Percentiles rank a stretch among this genome's conserved stretches.
phyloP scores from a whole-genome alignment of 495 filamentous ascomycete genomes.

The Penicillium simplicissimum region DNA sequence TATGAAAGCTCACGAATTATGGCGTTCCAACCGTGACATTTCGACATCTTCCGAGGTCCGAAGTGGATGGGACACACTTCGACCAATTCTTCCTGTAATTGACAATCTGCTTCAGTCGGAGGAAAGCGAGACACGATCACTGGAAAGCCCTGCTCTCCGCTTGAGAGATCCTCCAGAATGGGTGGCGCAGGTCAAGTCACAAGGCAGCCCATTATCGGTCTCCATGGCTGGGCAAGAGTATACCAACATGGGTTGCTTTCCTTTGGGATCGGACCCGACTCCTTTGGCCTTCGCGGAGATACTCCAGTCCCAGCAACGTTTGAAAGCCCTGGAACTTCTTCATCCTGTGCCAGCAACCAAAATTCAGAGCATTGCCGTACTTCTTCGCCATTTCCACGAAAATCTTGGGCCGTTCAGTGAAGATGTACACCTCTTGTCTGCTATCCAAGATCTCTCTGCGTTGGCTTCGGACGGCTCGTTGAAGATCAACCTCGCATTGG shows the following conservation, averaged over 20 bases:
- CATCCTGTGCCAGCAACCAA: conserved; percentile 42
- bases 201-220: conserved; percentile 50
- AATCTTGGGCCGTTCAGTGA: conserved; percentile 18
- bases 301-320: conserved; percentile 49
- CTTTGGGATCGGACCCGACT: conserved; percentile 51
- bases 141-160: conserved; percentile 10
- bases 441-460: conserved; percentile 37
- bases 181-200: conserved; percentile 37
- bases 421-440: conserved; percentile 22
- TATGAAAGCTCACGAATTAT: conserved; percentile 54
- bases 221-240: conserved; percentile 49
- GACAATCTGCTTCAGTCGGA: conserved; percentile 30
- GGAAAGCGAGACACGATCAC: conserved; percentile 15
- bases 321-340: conserved; percentile 48
- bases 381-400: conserved; percentile 37
- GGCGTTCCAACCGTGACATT: conserved; percentile 47
- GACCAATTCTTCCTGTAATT: conserved; percentile 31
- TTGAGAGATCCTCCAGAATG: conserved; percentile 45
- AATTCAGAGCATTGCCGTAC: conserved; percentile 34
- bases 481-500: conserved; percentile 48
- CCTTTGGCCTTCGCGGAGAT: conserved; percentile 49
- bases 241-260: conserved; percentile 55
- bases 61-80: conserved; percentile 32
- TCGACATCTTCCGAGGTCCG: conserved; percentile 13
- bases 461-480: conserved; percentile 32